Evolutionary conservation across 768 basidiomycete genomes (phyloP), one percentile per base, ranked within the genome.

Genomic region (Leccinum olivaceopallidum): DNA sequence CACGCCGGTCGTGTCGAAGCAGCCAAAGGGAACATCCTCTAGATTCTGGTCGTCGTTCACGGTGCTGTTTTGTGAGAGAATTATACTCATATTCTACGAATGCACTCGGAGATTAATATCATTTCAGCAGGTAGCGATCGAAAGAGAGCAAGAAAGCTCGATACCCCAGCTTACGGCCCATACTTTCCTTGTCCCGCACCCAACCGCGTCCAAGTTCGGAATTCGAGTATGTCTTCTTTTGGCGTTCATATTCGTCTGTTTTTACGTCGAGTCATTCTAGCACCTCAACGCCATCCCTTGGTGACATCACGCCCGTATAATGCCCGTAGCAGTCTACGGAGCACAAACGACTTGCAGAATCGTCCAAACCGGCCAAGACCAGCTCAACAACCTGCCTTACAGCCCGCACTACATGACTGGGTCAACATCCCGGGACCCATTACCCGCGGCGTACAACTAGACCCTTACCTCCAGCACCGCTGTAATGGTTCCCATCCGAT

Each of bases 391-490:
- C 44, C 44, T 2, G 44, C 20, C 9, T 20, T 20, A 20, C 44
- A 47, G 20, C 44, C 44, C 6, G 20, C 18, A 12, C 44, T 47
- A 20, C 44, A 18, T 5, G 44, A 47, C 44, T 47, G 44, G 44
- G 44, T 47, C 12, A 13, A 47, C 20, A 3, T 50, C 26, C 49
- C 13, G 8, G 26, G 22, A 26, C 24, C 49, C 14, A 24, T 26
- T 18, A 50, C 22, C 49, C 22, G 26, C 34, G 30, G 32, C 34
- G 6, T 36, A 32, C 53, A 22, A 36, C 53, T 53, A 7, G 26
- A 53, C 8, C 53, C 53, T 20, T 24, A 36, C 53, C 53, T 53
- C 20, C 53, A 53, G 34, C 53, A 53, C 30, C 53, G 53, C 32
- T 53, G 53, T 32, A 53, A 36, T 32, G 32, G 53, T 22, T 5